A percentile compares a stretch with the other conserved stretches of the same genome.
phyloP scores from a whole-genome alignment of 306 rosid species.

The Quercus berberidifolia region DNA sequence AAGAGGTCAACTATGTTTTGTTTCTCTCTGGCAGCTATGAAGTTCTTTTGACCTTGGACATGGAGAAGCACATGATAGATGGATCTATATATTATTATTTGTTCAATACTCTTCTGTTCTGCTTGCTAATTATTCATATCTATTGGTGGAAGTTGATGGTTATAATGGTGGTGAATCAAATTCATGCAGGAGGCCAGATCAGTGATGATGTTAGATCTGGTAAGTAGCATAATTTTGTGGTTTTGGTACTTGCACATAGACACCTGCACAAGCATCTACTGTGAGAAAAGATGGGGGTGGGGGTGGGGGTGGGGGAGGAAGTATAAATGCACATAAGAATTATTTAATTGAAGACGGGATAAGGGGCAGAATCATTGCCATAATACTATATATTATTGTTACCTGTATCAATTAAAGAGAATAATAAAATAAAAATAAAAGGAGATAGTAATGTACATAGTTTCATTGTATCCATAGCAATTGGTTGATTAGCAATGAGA shows the following conservation, averaged over 20 bases:
- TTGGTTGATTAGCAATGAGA: too few species aligned
- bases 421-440: not conserved
- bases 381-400: not conserved
- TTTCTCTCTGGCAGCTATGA: conserved; percentile 63
- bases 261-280: not conserved
- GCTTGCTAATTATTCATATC: conserved; percentile 69
- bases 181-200: conserved; percentile 73
- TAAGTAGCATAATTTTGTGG: conserved; percentile 29
- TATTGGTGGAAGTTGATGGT: conserved; percentile 92
- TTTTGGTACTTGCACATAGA: not conserved
- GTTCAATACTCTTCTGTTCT: conserved; percentile 72
- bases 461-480: not conserved
- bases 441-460: not conserved
- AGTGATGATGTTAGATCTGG: conserved; percentile 95
- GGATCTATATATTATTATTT: conserved; percentile 78
- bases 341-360: not conserved
- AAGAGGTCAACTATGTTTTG: not conserved
- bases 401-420: not conserved
- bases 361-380: not conserved
- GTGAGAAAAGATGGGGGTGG: not conserved
- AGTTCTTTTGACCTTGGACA: conserved; percentile 52
- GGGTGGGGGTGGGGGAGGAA: not conserved
- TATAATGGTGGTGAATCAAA: conserved; percentile 83
- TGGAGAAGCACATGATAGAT: conserved; percentile 39
- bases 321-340: not conserved